Base-by-base conservation (phyloP, 208 protist genomes). In the Leishmania gerbilli region DNA sequence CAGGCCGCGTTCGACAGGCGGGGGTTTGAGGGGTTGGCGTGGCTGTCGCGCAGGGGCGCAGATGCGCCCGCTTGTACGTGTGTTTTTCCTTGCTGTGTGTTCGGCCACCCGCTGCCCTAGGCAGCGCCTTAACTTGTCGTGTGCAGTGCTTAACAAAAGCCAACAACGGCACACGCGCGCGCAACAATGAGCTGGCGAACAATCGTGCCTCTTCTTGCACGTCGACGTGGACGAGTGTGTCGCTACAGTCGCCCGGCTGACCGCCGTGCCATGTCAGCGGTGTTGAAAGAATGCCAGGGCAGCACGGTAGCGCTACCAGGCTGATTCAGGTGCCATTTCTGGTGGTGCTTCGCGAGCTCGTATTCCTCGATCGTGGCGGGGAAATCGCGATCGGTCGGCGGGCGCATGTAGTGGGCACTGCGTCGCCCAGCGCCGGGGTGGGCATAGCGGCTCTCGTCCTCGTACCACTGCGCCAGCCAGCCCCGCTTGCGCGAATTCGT, bases 241-340 rank as follows among this genome's bases (percentile, higher is more conserved):
- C 31, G 2, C 64, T 89, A 93, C 81, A 93, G 56, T 65, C 74
- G 68, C 45, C 90, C 88, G 1, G 85, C 45, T 9, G 82, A 85
- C n/a, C 87, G 82, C 58, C 89, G 90, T 19, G 86, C 79, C 60
- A 95, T 82, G 83, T 97, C 94, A 0, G 91, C 81, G 19, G 94
- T 97, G 84, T 94, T 89, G 76, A 90, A 87, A 1, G 87, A 87
- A 77, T 96, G 92, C 95, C 95, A 98, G 37, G 95, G 95, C 37
- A 98, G 81, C 69, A 97, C 77, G n/a, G 93, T 97, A 24, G 91
- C 93, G 7, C 93, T 96, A 47, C 93, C 93, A 13, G 95, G 89
- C 78, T 98, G 95, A 68, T 95, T 93, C 56, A 98, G 87, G 81
- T 98, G 95, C 95, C 95, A 98, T 84, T 97, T 97, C 85, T 98